Percentiles rank a stretch among this genome's conserved stretches.
Conservation (phyloP, 257 asterid genomes). For the Solanum pinnatisectum region DNA sequence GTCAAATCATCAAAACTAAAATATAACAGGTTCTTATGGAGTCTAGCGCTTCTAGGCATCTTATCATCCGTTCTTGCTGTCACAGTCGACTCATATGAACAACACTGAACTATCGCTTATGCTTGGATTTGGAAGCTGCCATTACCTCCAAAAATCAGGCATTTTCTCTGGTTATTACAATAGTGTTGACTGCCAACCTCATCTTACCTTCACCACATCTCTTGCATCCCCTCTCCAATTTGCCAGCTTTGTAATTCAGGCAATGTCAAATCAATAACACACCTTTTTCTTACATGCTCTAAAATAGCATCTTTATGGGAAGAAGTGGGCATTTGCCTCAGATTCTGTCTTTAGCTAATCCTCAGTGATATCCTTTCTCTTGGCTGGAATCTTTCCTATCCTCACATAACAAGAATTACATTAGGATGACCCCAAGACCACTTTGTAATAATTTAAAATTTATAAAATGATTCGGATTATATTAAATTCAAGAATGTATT, state of each 20-base stretch:
- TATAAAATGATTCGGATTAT: too few relatives aligned
- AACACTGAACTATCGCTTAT: not conserved
- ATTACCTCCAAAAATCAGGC: not conserved
- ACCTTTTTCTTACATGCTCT: not conserved
- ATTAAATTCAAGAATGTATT: not conserved
- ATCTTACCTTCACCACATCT: not conserved
- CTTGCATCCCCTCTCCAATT: not conserved
- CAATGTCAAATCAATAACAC: not conserved
- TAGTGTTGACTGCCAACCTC: not conserved
- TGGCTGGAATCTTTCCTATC: not conserved
- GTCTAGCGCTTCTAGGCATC: not conserved
- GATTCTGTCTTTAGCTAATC: not conserved
- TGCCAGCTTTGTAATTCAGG: not conserved
- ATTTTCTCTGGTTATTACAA: not conserved
- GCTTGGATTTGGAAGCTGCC: not conserved
- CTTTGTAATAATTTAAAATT: not conserved
- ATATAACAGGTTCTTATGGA: not conserved
- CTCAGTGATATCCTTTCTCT: not conserved
- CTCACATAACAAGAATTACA: not conserved
- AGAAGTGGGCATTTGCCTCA: not conserved
- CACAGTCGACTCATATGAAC: not conserved
- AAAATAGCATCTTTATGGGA: not conserved
- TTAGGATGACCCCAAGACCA: not conserved
- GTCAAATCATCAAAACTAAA: not conserved
- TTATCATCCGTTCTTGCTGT: not conserved